Percentiles rank a stretch among this genome's conserved stretches.
Conservation (phyloP, 495 filamentous ascomycete species). For the Talaromyces adpressus region DNA sequence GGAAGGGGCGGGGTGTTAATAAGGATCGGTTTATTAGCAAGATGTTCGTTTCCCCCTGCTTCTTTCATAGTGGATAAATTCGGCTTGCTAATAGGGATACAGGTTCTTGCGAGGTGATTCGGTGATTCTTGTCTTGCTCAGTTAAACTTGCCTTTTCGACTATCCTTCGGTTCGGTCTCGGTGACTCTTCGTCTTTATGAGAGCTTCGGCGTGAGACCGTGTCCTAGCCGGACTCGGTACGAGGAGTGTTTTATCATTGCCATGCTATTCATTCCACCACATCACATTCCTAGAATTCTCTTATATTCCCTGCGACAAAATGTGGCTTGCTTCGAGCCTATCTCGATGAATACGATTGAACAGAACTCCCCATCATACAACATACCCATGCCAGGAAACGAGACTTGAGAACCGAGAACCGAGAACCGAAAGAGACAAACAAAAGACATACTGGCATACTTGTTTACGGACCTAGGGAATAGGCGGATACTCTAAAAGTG, state of each 20-base stretch:
- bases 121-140: constrained; percentile 87
- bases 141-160: constrained; percentile 38
- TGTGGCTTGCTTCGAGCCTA: too few relatives aligned
- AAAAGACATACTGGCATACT: background rate
- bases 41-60: constrained; percentile 53
- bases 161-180: background rate
- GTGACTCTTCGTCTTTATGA: background rate
- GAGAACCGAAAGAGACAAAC: background rate
- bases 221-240: too few relatives aligned
- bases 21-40: constrained; percentile 99
- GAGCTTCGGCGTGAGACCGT: too few relatives aligned
- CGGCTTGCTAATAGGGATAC: background rate
- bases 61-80: too few relatives aligned
- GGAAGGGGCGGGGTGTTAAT: constrained; percentile 87
- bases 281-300: too few relatives aligned
- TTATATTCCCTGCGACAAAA: too few relatives aligned
- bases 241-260: too few relatives aligned
- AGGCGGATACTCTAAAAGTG: background rate
- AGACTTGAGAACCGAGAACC: background rate
- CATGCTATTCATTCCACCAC: too few relatives aligned
- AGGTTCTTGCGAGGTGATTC: constrained; percentile 94
- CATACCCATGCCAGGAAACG: background rate
- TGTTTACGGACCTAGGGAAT: background rate
- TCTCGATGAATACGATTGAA: too few relatives aligned
- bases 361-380: too few relatives aligned